phyloP scores from a whole-genome alignment of 371 early-diverging fungal species.

The Nematocida sp. region DNA sequence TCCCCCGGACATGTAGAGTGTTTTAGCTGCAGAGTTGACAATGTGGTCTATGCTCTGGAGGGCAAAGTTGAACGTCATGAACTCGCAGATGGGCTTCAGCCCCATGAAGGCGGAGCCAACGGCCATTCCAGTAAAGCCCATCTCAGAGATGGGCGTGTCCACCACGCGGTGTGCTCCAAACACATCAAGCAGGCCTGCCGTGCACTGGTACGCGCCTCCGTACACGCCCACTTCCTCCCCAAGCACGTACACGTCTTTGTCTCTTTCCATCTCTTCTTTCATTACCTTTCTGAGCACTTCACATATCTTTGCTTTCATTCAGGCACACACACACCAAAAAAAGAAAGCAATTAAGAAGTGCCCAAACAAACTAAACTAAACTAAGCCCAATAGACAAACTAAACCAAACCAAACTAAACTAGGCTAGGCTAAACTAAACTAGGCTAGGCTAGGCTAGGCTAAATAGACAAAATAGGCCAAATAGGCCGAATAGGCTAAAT shows the following conservation, averaged over 20 bases:
- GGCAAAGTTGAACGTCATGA: constrained; percentile 99
- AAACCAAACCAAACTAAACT: neutral
- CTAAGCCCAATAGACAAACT: neutral
- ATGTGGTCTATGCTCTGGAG: constrained; percentile 99
- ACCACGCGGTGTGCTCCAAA: constrained; percentile 88
- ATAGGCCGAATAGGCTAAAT: no score
- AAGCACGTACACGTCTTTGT: constrained; percentile 80
- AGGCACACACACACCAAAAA: neutral
- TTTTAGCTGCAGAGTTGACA: constrained; percentile 96
- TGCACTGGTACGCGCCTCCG: constrained; percentile 97
- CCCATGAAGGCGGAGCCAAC: constrained; percentile 89
- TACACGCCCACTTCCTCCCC: constrained; percentile 95
- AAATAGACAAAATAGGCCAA: no score
- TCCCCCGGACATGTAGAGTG: constrained; percentile 93
- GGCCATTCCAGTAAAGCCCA: constrained; percentile 94
- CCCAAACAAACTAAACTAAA: neutral
- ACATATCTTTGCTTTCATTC: constrained; percentile 39
- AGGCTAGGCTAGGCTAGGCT: no score
- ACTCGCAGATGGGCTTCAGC: constrained; percentile 92
- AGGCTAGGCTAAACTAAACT: neutral
- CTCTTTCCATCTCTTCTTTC: constrained; percentile 87
- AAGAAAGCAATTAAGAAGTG: neutral
- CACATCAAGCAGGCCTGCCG: constrained; percentile 90
- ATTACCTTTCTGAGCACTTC: constrained; percentile 92
- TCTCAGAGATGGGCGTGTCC: constrained; percentile 97